Evolutionary conservation across 306 rosid genomes (phyloP).

Genomic region (Quercus ilex): DNA sequence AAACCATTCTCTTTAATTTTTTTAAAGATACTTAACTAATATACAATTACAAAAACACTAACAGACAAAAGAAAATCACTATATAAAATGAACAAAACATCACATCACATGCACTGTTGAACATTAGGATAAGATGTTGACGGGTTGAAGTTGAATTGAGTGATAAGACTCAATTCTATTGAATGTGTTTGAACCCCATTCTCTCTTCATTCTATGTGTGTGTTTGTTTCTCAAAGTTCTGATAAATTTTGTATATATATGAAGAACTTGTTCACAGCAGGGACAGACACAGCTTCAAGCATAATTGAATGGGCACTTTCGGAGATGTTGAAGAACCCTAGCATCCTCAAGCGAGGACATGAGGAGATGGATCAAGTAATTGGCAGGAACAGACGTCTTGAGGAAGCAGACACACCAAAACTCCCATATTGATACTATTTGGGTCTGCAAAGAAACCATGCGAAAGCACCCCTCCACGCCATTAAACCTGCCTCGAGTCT

Average conservation of each 20-base stretch:
- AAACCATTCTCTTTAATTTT: no score
- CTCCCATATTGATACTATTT: constrained; percentile 40
- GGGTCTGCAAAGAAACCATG: constrained; percentile 47
- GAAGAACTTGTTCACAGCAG: constrained; percentile 43
- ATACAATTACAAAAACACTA: no score
- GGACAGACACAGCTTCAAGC: constrained; percentile 48
- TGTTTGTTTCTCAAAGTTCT: no score
- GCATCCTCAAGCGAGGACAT: constrained; percentile 29
- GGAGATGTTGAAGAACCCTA: constrained; percentile 39
- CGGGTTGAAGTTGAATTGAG: no score
- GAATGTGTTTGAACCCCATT: no score
- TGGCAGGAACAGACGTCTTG: constrained; percentile 25
- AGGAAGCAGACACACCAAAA: constrained; percentile 29
- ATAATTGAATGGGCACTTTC: constrained; percentile 46
- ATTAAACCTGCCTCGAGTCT: constrained; percentile 37
- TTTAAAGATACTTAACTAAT: no score
- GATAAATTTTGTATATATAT: background rate
- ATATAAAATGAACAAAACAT: no score
- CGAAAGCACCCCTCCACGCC: constrained; percentile 51
- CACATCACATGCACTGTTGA: no score
- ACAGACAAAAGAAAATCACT: no score
- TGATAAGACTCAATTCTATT: no score
- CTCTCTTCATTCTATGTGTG: no score
- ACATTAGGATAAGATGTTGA: no score
- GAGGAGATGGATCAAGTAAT: constrained; percentile 40